phyloP scores from a whole-genome alignment of 306 rosid genomes.

The Hippophae tibetana region DNA sequence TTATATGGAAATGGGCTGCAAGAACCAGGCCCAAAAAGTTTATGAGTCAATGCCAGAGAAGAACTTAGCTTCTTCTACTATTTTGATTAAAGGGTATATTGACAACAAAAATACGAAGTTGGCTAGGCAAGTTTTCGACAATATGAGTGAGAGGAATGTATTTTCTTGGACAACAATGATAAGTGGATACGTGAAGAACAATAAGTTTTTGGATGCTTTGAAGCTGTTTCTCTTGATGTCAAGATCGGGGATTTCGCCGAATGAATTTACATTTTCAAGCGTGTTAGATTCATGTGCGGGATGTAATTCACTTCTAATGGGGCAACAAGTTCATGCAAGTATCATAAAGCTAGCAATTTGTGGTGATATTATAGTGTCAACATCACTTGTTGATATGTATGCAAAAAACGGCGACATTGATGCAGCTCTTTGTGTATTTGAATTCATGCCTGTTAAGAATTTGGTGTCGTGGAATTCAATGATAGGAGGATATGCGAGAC shows the following conservation, averaged over 20 bases:
- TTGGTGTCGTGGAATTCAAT: slow-evolving; percentile 53
- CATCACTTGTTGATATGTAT: slow-evolving; percentile 37
- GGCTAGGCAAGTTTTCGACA: slow-evolving; percentile 40
- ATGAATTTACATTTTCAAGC: slow-evolving; percentile 45
- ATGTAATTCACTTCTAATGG: slow-evolving; percentile 41
- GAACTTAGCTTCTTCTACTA: slow-evolving; percentile 46
- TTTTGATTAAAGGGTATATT: slow-evolving; percentile 52
- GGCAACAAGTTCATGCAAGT: slow-evolving; percentile 42
- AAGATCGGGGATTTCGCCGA: slow-evolving; percentile 29
- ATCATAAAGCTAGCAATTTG: too few relatives aligned
- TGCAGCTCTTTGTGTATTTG: slow-evolving; percentile 34
- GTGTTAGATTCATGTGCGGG: slow-evolving; percentile 55
- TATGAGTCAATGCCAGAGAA: slow-evolving; percentile 44
- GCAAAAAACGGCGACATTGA: slow-evolving; percentile 20
- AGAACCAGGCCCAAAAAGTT: slow-evolving; percentile 32
- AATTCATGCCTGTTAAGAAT: slow-evolving; percentile 38
- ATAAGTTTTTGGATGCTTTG: slow-evolving; percentile 37
- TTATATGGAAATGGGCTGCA: slow-evolving; percentile 40
- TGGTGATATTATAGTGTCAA: slow-evolving; percentile 35
- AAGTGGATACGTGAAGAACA: slow-evolving; percentile 50
- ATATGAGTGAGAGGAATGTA: slow-evolving; percentile 43
- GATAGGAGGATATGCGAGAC: slow-evolving; percentile 53
- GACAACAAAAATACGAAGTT: slow-evolving; percentile 24
- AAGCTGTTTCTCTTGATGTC: slow-evolving; percentile 46
- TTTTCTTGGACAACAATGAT: slow-evolving; percentile 66